These are phyloP conservation scores for Didymella exigua DNA, from an alignment of 2,329 filamentous ascomycete genomes.

Conservation along the genomic window DNA sequence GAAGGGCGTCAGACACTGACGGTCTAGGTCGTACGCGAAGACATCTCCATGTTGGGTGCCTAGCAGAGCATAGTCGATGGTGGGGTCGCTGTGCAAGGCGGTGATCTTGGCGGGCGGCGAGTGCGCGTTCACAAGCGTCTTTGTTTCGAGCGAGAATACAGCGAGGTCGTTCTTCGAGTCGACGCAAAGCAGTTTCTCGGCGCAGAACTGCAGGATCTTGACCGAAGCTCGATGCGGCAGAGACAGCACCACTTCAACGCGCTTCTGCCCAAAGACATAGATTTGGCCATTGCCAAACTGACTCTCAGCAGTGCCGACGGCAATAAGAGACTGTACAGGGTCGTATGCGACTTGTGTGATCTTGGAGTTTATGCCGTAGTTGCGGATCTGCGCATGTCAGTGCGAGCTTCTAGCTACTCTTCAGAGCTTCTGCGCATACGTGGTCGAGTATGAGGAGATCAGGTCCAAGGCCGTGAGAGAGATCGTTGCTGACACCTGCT, in stretches of 20 bases:
- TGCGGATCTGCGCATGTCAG: conserved; percentile 40
- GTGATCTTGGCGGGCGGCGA: conserved; percentile 78
- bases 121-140: conserved; percentile 69
- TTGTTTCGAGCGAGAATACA: conserved; percentile 79
- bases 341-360: conserved; percentile 86
- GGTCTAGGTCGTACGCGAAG: conserved; percentile 90
- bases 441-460: conserved; percentile 84
- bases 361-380: conserved; percentile 64
- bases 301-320: conserved; percentile 86
- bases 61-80: conserved; percentile 90
- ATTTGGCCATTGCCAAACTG: conserved; percentile 86
- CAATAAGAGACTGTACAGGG: conserved; percentile 89
- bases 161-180: conserved; percentile 85
- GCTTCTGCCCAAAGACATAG: conserved; percentile 82
- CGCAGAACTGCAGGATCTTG: conserved; percentile 79
- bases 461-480: conserved; percentile 79
- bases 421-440: conserved; percentile 53
- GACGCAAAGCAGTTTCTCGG: conserved; percentile 81
- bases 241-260: conserved; percentile 76
- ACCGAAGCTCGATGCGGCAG: conserved; percentile 76
- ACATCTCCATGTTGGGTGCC: conserved; percentile 84
- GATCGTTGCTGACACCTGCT: conserved; percentile 87
- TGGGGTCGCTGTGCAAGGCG: conserved; percentile 79
- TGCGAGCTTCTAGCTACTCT: conserved; percentile 2
- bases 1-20: conserved; percentile 76